phyloP scores from a whole-genome alignment of 345 rosid genomes.

The Ceriops tagal region DNA sequence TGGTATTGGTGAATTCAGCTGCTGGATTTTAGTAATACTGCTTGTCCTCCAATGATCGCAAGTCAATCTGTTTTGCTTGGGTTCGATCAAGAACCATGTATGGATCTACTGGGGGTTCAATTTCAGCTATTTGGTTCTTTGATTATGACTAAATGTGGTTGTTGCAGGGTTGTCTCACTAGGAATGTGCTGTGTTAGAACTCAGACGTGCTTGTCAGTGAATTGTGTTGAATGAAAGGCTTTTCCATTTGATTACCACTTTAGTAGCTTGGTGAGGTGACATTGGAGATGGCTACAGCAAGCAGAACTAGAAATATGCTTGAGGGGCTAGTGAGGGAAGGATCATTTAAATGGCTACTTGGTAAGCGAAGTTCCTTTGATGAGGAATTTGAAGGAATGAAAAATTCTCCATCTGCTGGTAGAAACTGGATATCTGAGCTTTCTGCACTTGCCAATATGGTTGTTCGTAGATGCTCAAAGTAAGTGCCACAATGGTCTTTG shows the following conservation, averaged over 20 bases:
- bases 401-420: constrained; percentile 59
- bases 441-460: constrained; percentile 78
- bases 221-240: too few relatives aligned
- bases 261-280: background rate
- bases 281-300: constrained; percentile 49
- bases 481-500: constrained; percentile 24
- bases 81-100: too few relatives aligned
- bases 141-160: too few relatives aligned
- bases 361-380: constrained; percentile 56
- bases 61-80: too few relatives aligned
- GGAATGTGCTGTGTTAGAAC: too few relatives aligned
- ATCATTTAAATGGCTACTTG: constrained; percentile 82
- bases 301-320: constrained; percentile 64
- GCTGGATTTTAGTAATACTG: too few relatives aligned
- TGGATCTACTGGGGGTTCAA: too few relatives aligned
- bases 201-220: too few relatives aligned
- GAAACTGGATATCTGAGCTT: constrained; percentile 82
- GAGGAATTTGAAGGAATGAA: constrained; percentile 88
- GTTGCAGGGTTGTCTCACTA: too few relatives aligned
- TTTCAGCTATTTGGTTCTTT: too few relatives aligned
- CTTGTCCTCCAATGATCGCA: too few relatives aligned
- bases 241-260: background rate
- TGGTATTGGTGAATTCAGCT: too few relatives aligned
- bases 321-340: constrained; percentile 79
- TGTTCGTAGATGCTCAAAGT: constrained; percentile 92